Evolutionary conservation across 1,284 basidiomycete species (phyloP).

Genomic region (Rugosomyces carneus): DNA sequence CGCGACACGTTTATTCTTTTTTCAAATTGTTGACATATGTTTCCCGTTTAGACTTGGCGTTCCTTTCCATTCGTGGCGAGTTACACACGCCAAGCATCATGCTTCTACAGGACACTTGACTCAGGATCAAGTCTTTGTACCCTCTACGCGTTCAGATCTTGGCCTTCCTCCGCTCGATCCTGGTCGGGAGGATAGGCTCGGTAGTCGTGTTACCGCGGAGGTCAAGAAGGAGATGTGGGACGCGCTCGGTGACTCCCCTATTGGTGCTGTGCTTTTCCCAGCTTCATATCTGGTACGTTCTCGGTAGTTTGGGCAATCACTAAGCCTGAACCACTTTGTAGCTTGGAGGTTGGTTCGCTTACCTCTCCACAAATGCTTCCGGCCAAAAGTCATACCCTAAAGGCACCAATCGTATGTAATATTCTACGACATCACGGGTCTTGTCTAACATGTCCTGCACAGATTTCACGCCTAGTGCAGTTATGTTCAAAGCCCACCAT

Average conservation of each 20-base stretch:
- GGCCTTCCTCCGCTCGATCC: conserved; percentile 62
- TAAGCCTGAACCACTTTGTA: conserved; percentile 24
- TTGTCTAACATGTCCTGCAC: background rate
- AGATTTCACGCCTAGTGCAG: conserved; percentile 81
- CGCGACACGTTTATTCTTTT: background rate
- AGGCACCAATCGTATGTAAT: conserved; percentile 72
- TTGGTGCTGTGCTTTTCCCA: conserved; percentile 66
- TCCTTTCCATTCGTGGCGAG: conserved; percentile 97
- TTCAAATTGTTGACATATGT: conserved; percentile 27
- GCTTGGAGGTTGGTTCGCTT: conserved; percentile 84
- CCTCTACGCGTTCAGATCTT: conserved; percentile 75
- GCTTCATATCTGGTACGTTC: conserved; percentile 66
- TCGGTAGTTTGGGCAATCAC: background rate
- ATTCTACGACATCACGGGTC: conserved; percentile 4
- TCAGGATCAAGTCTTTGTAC: conserved; percentile 96
- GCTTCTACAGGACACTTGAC: conserved; percentile 93
- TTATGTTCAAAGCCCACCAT: conserved; percentile 87
- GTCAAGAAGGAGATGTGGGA: conserved; percentile 81
- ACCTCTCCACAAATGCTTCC: conserved; percentile 82
- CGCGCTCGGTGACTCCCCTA: conserved; percentile 89
- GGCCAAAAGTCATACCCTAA: conserved; percentile 85
- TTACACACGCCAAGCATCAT: conserved; percentile 95
- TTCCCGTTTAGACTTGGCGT: conserved; percentile 70
- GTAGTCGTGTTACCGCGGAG: conserved; percentile 63
- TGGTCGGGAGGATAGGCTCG: conserved; percentile 63